These are phyloP conservation scores for Ascochyta rabiei DNA, from an alignment of 2,329 filamentous ascomycete species.

Conservation along the genomic window DNA sequence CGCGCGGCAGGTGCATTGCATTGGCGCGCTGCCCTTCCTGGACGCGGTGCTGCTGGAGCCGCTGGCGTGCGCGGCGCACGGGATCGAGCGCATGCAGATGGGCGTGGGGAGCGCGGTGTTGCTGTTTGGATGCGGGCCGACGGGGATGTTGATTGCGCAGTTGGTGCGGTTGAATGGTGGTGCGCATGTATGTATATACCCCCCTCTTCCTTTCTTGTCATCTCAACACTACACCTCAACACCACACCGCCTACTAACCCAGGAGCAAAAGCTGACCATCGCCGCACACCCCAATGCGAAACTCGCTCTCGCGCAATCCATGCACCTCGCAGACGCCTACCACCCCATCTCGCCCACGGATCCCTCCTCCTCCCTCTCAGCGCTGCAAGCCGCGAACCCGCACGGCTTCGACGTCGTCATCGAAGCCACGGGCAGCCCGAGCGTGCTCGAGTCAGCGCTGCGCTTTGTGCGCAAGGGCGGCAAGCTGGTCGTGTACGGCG, in stretches of 20 bases:
- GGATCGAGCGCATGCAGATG: conserved; percentile 70
- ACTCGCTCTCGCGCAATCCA: conserved; percentile 67
- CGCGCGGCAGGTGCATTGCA: conserved; percentile 66
- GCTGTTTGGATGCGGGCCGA: conserved; percentile 71
- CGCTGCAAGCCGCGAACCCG: conserved; percentile 68
- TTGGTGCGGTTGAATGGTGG: conserved; percentile 69
- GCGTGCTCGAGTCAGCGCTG: conserved; percentile 73
- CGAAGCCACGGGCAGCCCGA: conserved; percentile 71
- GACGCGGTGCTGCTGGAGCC: conserved; percentile 74
- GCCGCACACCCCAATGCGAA: conserved; percentile 73
- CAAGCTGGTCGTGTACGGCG: conserved; percentile 74
- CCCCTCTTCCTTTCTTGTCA: not conserved
- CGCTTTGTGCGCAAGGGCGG: conserved; percentile 74
- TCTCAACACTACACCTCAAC: too few relatives aligned
- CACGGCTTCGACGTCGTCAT: conserved; percentile 77
- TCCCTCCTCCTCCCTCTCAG: conserved; percentile 56
- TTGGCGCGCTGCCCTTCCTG: conserved; percentile 69
- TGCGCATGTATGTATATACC: conserved; percentile 58
- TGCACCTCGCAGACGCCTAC: conserved; percentile 57
- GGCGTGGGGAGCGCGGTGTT: conserved; percentile 69
- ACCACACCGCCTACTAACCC: not conserved
- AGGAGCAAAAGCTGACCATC: conserved; percentile 60
- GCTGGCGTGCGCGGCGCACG: conserved; percentile 73
- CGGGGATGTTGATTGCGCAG: conserved; percentile 68
- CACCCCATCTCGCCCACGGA: conserved; percentile 48